These are phyloP conservation scores for Pulveroboletus sp. DNA, from an alignment of 768 basidiomycete genomes.

Conservation along the genomic window DNA sequence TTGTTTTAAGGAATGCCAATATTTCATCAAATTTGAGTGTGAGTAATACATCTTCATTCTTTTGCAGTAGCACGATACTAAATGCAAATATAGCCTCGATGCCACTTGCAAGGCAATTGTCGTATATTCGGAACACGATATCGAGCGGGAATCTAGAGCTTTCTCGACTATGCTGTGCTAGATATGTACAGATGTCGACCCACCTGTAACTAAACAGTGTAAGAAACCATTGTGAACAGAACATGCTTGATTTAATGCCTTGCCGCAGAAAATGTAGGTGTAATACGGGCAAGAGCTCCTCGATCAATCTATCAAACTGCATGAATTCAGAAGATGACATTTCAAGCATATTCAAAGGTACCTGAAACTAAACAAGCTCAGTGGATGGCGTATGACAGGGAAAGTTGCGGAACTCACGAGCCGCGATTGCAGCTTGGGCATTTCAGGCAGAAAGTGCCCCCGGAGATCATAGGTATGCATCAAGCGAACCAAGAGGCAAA, in stretches of 20 bases:
- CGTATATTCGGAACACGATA: slow-evolving; percentile 94
- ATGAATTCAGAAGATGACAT: slow-evolving; percentile 15
- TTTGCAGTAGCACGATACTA: slow-evolving; percentile 80
- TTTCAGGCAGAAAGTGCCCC: slow-evolving; percentile 97
- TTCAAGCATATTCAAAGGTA: slow-evolving; percentile 27
- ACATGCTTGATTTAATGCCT: slow-evolving; percentile 97
- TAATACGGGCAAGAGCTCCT: slow-evolving; percentile 88
- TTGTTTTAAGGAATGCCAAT: slow-evolving; percentile 75
- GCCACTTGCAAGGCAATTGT: slow-evolving; percentile 94
- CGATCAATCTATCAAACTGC: slow-evolving; percentile 91
- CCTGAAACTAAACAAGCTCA: slow-evolving; percentile 53
- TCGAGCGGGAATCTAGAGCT: slow-evolving; percentile 81
- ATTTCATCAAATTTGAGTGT: slow-evolving; percentile 90
- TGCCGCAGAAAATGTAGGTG: slow-evolving; percentile 93
- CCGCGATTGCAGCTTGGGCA: slow-evolving; percentile 94
- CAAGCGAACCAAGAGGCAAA: slow-evolving; percentile 88
- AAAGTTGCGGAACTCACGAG: slow-evolving; percentile 49
- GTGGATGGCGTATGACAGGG: not conserved
- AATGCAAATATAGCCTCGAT: slow-evolving; percentile 98
- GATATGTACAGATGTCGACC: slow-evolving; percentile 15
- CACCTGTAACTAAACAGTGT: slow-evolving; percentile 95
- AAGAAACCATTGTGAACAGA: slow-evolving; percentile 97
- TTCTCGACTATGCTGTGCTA: not conserved
- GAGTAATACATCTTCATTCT: slow-evolving; percentile 80
- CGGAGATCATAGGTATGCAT: slow-evolving; percentile 97